Evolutionary conservation across 768 basidiomycete species (phyloP), one percentile per base, ranked within the genome.

Genomic region (Amanita rimosa): DNA sequence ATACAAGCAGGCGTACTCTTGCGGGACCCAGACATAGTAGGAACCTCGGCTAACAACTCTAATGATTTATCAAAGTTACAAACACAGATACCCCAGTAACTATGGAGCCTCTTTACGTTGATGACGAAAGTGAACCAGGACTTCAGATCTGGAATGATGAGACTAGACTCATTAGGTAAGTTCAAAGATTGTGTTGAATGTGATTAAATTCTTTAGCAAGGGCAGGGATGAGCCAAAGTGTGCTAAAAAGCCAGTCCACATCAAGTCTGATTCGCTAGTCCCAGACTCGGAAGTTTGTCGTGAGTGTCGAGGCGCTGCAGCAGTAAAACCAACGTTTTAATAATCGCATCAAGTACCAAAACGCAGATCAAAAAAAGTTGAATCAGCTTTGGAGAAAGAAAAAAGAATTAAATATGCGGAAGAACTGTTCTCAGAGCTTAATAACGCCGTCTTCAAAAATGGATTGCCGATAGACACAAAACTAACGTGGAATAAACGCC

Each of bases 401-500:
- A 66, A 64, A 37, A 68, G 71, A 16, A 71, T 69, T 40, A 58
- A 57, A 3, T 85, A 83, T 59, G 83, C 85, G 2, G 61, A 70
- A 29, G 55, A 68, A 21, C 60, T 86, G n/a, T 87, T 85, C 53
- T 53, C 60, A 10, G 76, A 79, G 53, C 66, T 87, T 37, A 87
- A 87, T 56, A 57, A 53, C 10, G 56, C 59, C 1, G 72, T 85
- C 27, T 88, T 88, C 54, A 65, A 71, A 9, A 60, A 69, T 50
- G 65, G 63, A 8, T 61, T 87, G 17, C 83, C 85, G 3, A 57
- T 59, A 14, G 61, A 71, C 6, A 82, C 83, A 0, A 64, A 70
- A 49, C 60, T 88, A 3, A 72, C 68, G 39, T 88, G 85, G 85
- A 88, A 70, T 55, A 79, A 76, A 53, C 67, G 80, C 29, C 56